Percentiles rank a stretch among this genome's conserved stretches.
Evolutionary conservation across 1,284 basidiomycete species (phyloP).

Genomic region (Ustilago sp.): DNA sequence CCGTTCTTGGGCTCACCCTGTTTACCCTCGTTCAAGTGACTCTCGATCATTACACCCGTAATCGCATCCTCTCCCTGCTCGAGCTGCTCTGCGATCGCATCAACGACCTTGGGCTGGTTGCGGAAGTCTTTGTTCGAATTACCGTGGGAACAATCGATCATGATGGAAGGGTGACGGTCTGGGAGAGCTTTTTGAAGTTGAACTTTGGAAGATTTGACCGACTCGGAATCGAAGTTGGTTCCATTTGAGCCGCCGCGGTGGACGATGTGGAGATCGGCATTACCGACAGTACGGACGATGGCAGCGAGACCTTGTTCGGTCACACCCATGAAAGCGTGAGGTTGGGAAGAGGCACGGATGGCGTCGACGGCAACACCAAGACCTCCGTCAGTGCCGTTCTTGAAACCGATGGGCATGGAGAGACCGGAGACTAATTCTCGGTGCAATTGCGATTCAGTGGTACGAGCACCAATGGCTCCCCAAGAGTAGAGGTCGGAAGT

Average conservation of each 20-base stretch:
- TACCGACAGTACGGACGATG: slow-evolving; percentile 94
- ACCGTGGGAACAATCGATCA: slow-evolving; percentile 69
- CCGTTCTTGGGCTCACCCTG: slow-evolving; percentile 69
- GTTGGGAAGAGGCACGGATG: slow-evolving; percentile 63
- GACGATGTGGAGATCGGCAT: slow-evolving; percentile 72
- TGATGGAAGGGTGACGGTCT: slow-evolving; percentile 61
- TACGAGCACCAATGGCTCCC: slow-evolving; percentile 97
- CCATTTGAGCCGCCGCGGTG: slow-evolving; percentile 68
- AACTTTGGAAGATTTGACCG: slow-evolving; percentile 83
- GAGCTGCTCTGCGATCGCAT: slow-evolving; percentile 82
- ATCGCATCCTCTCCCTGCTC: slow-evolving; percentile 81
- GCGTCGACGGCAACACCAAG: slow-evolving; percentile 69
- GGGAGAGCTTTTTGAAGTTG: slow-evolving; percentile 72
- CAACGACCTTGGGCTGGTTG: slow-evolving; percentile 74
- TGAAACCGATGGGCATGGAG: slow-evolving; percentile 80
- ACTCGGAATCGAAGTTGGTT: slow-evolving; percentile 75
- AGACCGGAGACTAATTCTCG: slow-evolving; percentile 69
- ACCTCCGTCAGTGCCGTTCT: slow-evolving; percentile 96
- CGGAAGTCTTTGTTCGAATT: slow-evolving; percentile 69
- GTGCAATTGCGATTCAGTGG: slow-evolving; percentile 76
- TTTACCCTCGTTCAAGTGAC: slow-evolving; percentile 79
- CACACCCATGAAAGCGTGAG: slow-evolving; percentile 69
- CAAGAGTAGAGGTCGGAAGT: slow-evolving; percentile 82
- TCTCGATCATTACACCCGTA: slow-evolving; percentile 97
- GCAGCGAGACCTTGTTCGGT: slow-evolving; percentile 77